Evolutionary conservation across 106 monocot genomes (phyloP).

Genomic region (Triglochin maritima): DNA sequence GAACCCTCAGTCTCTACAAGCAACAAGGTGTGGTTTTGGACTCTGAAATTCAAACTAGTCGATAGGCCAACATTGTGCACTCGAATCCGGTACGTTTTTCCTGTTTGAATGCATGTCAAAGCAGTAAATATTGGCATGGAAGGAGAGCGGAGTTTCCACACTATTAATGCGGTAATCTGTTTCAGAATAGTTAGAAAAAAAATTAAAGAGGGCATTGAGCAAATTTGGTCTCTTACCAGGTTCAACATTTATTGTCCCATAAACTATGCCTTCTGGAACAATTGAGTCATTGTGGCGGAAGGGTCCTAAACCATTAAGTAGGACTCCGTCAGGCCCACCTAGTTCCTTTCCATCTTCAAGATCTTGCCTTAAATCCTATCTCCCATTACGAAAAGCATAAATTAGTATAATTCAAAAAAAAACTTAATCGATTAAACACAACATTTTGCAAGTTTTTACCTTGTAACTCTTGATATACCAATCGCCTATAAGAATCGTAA

Average conservation of each 20-base stretch:
- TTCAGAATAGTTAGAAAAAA: too few relatives aligned
- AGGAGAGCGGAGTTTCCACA: too few relatives aligned
- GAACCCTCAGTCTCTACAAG: slow-evolving; percentile 98
- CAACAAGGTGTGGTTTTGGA: slow-evolving; percentile 88
- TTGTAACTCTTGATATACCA: slow-evolving; percentile 65
- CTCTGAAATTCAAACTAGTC: slow-evolving; percentile 84
- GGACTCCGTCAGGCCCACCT: slow-evolving; percentile 72
- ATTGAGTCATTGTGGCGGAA: slow-evolving; percentile 68
- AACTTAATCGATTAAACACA: slow-evolving; percentile 6
- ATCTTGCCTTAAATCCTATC: slow-evolving; percentile 53
- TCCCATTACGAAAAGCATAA: not conserved
- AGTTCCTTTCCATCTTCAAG: slow-evolving; percentile 57
- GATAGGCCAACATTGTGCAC: slow-evolving; percentile 90
- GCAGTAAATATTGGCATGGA: not conserved
- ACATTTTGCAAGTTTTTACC: slow-evolving; percentile 25
- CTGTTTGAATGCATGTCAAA: slow-evolving; percentile 15
- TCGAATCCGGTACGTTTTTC: slow-evolving; percentile 74
- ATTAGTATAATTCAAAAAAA: slow-evolving; percentile 15
- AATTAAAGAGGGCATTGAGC: not conserved
- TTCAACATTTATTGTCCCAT: slow-evolving; percentile 80
- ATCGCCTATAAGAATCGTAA: slow-evolving; percentile 74
- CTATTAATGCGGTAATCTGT: too few relatives aligned
- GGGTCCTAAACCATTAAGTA: slow-evolving; percentile 84
- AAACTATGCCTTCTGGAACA: slow-evolving; percentile 57
- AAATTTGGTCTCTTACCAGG: slow-evolving; percentile 35